Percentiles rank a stretch among this genome's conserved stretches.
These are phyloP conservation scores for Allomyces javanicus DNA, from an alignment of 192 early-diverging fungal genomes.

Conservation along the genomic window DNA sequence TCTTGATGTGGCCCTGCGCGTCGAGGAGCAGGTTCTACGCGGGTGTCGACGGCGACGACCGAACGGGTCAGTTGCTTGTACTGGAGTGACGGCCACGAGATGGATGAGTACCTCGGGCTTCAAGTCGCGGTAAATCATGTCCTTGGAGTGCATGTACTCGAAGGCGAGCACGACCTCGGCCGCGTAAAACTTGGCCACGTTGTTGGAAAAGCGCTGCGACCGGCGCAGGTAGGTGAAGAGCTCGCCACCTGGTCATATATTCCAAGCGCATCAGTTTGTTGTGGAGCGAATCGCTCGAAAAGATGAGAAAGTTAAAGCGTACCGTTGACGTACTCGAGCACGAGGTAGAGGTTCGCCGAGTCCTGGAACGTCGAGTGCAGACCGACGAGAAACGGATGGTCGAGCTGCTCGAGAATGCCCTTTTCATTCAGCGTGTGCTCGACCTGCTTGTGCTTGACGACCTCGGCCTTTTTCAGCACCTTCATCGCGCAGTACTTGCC, in stretches of 20 bases:
- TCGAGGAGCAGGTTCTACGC: conserved; percentile 53
- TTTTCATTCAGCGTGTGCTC: conserved; percentile 98
- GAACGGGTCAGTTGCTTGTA: no score
- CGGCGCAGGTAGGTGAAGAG: conserved; percentile 58
- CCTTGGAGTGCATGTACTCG: conserved; percentile 67
- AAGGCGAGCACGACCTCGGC: conserved; percentile 73
- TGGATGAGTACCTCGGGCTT: conserved; percentile 41
- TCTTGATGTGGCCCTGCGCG: conserved; percentile 56
- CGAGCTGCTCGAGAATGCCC: conserved; percentile 66
- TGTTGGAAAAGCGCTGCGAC: conserved; percentile 64
- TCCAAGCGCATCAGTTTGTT: no score
- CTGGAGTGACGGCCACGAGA: no score
- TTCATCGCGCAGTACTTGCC: conserved; percentile 92
- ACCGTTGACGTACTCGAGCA: conserved; percentile 70
- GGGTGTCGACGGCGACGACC: no score
- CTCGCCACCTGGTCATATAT: conserved; percentile 78
- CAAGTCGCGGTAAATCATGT: conserved; percentile 79
- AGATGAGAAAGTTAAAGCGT: no score
- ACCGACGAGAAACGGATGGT: conserved; percentile 77
- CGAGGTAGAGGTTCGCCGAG: conserved; percentile 73
- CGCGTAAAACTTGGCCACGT: conserved; percentile 75
- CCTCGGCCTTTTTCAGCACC: conserved; percentile 79
- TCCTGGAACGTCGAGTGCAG: conserved; percentile 94
- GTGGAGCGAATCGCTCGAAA: no score
- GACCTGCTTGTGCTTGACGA: conserved; percentile 86